Conservation (phyloP, 2,329 filamentous ascomycete species). For the Alternaria postmessia region DNA sequence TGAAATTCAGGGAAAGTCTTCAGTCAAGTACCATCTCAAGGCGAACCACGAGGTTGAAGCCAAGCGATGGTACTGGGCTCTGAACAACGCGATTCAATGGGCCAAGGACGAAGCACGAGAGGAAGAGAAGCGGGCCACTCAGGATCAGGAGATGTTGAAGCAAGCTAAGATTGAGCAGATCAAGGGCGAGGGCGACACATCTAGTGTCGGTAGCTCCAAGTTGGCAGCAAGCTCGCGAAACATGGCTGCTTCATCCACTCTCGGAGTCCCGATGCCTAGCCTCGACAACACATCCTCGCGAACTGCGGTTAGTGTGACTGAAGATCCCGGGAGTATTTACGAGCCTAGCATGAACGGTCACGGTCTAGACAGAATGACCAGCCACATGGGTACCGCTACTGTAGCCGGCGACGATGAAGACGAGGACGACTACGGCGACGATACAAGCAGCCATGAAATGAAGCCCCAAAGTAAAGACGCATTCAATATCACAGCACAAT, state of each 20-base stretch:
- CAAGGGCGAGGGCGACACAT: conserved; percentile 52
- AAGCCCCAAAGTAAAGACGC: conserved; percentile 84
- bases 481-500: conserved; percentile 96
- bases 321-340: conserved; percentile 66
- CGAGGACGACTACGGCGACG: conserved; percentile 80
- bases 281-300: conserved; percentile 40
- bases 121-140: conserved; percentile 78
- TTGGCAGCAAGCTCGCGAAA: conserved; percentile 35
- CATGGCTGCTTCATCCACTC: conserved; percentile 52
- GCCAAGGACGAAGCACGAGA: conserved; percentile 96
- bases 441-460: conserved; percentile 78
- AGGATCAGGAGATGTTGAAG: conserved; percentile 74
- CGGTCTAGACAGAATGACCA: conserved; percentile 59
- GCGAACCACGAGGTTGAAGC: conserved; percentile 98
- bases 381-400: conserved; percentile 58
- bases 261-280: conserved; percentile 60
- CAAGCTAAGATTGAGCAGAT: conserved; percentile 82
- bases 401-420: conserved; percentile 68
- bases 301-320: conserved; percentile 58
- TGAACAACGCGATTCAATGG: conserved; percentile 99
- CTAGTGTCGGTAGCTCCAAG: conserved; percentile 49
- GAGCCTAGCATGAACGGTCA: conserved; percentile 66
- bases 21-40: conserved; percentile 97
- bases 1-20: conserved; percentile 97
- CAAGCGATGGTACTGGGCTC: conserved; percentile 98